These are phyloP conservation scores for Globisporangium cederbergense DNA, from an alignment of 352 stramenopile genomes.

Conservation along the genomic window DNA sequence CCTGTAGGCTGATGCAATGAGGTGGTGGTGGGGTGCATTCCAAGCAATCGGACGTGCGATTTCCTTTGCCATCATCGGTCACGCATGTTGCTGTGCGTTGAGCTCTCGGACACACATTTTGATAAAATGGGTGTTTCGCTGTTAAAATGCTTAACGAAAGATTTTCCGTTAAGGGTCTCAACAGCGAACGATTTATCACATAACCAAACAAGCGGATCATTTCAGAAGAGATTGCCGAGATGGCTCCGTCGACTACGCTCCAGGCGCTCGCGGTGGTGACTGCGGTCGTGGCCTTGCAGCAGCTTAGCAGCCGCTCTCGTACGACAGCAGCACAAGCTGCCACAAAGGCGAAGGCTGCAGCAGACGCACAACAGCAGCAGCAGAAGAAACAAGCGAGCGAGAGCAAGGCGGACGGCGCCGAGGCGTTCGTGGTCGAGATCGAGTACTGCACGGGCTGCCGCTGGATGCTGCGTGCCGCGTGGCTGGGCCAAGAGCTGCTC, in stretches of 20 bases:
- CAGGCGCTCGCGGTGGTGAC: slow-evolving; percentile 28
- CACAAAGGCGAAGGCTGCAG: slow-evolving; percentile 12
- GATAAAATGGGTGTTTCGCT: too few species aligned
- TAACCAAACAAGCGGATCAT: neutral
- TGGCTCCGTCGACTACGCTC: neutral
- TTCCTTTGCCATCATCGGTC: too few species aligned
- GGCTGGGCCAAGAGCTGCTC: slow-evolving; percentile 90
- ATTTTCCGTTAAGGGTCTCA: too few species aligned
- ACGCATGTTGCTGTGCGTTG: too few species aligned
- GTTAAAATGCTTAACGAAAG: too few species aligned
- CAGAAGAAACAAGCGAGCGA: neutral
- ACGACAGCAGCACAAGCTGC: neutral
- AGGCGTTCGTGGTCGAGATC: slow-evolving; percentile 80
- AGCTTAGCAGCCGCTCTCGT: slow-evolving; percentile 26
- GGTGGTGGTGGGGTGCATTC: neutral
- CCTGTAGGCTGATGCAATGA: neutral
- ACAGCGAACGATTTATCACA: neutral
- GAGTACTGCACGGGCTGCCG: slow-evolving; percentile 90
- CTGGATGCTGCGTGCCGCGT: slow-evolving; percentile 88
- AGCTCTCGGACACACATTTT: too few species aligned
- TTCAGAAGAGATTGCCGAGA: neutral
- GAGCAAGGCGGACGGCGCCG: slow-evolving; percentile 11
- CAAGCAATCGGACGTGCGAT: too few species aligned
- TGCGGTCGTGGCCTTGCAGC: slow-evolving; percentile 39
- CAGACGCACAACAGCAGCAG: slow-evolving; percentile 5